Evolutionary conservation across 2,329 filamentous ascomycete genomes (phyloP), one percentile per base, ranked within the genome.

Genomic region (Microsporum canis): DNA sequence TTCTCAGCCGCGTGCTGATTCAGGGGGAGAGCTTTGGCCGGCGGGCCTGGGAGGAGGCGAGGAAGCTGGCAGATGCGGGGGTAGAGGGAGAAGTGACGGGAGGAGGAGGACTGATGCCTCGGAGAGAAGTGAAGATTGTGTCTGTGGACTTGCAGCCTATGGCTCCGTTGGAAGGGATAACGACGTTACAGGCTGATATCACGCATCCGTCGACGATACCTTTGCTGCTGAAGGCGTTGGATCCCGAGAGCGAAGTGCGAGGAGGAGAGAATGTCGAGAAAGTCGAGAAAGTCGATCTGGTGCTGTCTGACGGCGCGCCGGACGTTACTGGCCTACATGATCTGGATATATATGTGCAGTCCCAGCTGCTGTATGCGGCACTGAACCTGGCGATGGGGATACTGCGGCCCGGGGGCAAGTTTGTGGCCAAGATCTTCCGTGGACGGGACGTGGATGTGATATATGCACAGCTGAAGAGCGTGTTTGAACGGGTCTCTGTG

Each of bases 271-370:
- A 1, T 23, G 17, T 23, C 17, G 17, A 23, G 17, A 23, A 43
- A 0, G n/a, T n/a, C n/a, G 39, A 43, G n/a, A 43, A 43, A 0
- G 92, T 97, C 12, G 94, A 99, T 71, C 82, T 99, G 1, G 92
- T 99, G 29, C 84, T 99, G 64, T 96, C 90, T 62, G 94, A 99
- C 69, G 94, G 94, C 59, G 94, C 94, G 0, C 94, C 94, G 0
- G 94, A 99, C 69, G 94, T 99, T 10, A 99, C 94, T 0, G 94
- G 94, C 23, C 81, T 99, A 0, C 94, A 99, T 73, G 94, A 99
- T 72, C 84, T 99, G 39, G 94, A 99, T 75, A 97, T 97, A 67
- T 99, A 99, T 75, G 89, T 99, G 17, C 94, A 99, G 76, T 91
- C 89, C 6, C 94, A 97, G 75, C 82, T 99, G 6, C 86, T 99